These are phyloP conservation scores for Lathyrus sativus DNA, from an alignment of 306 rosid species.

Conservation along the genomic window DNA sequence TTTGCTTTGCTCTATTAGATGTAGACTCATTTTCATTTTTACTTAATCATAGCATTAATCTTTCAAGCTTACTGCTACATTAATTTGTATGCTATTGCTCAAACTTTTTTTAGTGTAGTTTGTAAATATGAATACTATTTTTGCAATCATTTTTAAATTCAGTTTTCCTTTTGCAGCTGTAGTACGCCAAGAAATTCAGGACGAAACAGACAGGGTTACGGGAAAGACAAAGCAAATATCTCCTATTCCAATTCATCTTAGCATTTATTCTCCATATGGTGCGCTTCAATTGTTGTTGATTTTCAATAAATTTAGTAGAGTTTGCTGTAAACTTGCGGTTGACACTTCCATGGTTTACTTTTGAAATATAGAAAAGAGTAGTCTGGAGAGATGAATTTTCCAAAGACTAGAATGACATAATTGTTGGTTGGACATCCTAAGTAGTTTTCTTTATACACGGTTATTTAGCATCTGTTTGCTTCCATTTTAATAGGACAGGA, in stretches of 20 bases:
- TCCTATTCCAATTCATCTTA: slow-evolving; percentile 93
- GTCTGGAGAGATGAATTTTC: slow-evolving; percentile 8
- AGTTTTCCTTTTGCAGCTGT: slow-evolving; percentile 53
- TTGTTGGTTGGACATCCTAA: neutral
- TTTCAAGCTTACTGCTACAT: slow-evolving; percentile 14
- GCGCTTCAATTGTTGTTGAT: slow-evolving; percentile 28
- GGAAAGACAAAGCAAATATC: slow-evolving; percentile 90
- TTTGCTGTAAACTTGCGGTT: slow-evolving; percentile 14
- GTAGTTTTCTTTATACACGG: neutral
- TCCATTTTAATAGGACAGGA: slow-evolving; percentile 8
- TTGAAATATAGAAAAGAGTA: slow-evolving; percentile 1
- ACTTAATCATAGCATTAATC: neutral
- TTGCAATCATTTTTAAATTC: slow-evolving; percentile 22
- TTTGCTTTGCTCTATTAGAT: neutral
- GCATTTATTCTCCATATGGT: slow-evolving; percentile 96
- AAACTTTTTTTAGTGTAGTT: slow-evolving; percentile 1
- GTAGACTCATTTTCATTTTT: neutral
- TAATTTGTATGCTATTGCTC: slow-evolving; percentile 14
- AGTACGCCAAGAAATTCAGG: slow-evolving; percentile 91
- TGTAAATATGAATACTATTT: slow-evolving; percentile 18
- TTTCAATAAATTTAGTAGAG: slow-evolving; percentile 1
- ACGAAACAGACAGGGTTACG: slow-evolving; percentile 90
- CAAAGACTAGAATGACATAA: neutral
- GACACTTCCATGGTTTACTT: slow-evolving; percentile 9
- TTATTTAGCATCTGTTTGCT: slow-evolving; percentile 16